Evolutionary conservation across 352 stramenopile genomes (phyloP), one percentile per base, ranked within the genome.

Genomic region (Phytophthora litchii): DNA sequence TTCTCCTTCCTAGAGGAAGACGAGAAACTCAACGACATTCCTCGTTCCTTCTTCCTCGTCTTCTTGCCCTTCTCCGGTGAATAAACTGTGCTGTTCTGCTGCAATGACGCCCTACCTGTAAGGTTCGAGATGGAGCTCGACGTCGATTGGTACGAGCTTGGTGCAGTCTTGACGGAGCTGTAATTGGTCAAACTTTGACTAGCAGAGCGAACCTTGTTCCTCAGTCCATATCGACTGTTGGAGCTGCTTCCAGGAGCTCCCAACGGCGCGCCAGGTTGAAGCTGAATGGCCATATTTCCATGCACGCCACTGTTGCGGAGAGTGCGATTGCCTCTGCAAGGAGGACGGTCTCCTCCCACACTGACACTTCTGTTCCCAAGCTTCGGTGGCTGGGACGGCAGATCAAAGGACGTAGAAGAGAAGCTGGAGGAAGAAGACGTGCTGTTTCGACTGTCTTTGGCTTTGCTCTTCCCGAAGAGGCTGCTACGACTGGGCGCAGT

Each of bases 1-100:
- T 75, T 77, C 27, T 76, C 58, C 19, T 67, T 71, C 21, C 64
- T 72, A 25, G 42, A 49, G n/a, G 71, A 76, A 13, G 64, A 77
- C 6, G 61, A 64, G 47, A 83, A 86, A n/a, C 61, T 70, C 19
- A 83, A 51, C 21, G 70, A 76, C 58, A 72, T 76, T 17, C 70
- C 60, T 4, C 76, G 72, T 16, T 77, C 61, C 53, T 83, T 78
- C 46, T 82, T 73, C 11, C 45, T 72, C 21, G 32, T 31, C 53
- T 75, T 75, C 60, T 72, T 72, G 27, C 58, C 66, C 40, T 60
- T 64, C 36, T 60, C 55, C 1, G 70, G 65, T 2, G 70, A 70
- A 4, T 52, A 59, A 1, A 78, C 31, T 1, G 44, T 46, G 9
- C 25, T 40, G 4, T 44, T 50, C 52, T 58, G 56, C 32, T 58